Conservation (phyloP, 1,284 basidiomycete species). For the Trichosporon sp. region DNA sequence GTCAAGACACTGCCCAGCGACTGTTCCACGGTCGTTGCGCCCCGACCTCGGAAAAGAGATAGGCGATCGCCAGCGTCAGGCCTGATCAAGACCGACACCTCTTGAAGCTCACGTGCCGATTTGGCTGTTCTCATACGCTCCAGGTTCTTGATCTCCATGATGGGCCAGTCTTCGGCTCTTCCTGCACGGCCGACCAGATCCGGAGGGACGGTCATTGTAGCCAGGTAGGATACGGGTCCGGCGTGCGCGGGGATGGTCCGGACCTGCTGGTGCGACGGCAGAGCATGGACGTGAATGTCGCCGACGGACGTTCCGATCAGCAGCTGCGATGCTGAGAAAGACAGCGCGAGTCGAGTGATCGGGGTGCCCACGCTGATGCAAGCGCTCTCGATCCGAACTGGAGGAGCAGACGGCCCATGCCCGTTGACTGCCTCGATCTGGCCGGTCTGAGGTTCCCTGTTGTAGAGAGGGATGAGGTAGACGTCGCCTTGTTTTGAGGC, state of each 20-base stretch:
- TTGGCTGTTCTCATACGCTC: conserved; percentile 42
- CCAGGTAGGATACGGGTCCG: conserved; percentile 67
- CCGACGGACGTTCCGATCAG: conserved; percentile 68
- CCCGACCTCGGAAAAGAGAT: neutral
- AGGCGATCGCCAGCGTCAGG: neutral
- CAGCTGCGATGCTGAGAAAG: conserved; percentile 65
- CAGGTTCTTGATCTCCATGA: conserved; percentile 43
- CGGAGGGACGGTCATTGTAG: conserved; percentile 70
- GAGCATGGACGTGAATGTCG: conserved; percentile 74
- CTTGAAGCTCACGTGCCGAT: conserved; percentile 31
- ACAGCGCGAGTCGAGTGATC: conserved; percentile 67
- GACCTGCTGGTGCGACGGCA: conserved; percentile 81
- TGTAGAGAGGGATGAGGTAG: conserved; percentile 74
- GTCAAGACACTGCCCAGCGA: conserved; percentile 4
- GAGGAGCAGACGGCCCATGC: conserved; percentile 58
- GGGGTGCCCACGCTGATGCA: conserved; percentile 35
- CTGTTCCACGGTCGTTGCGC: neutral
- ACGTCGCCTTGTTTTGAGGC: conserved; percentile 65
- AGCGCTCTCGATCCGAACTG: conserved; percentile 54
- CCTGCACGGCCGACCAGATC: conserved; percentile 61
- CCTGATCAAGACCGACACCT: conserved; percentile 28
- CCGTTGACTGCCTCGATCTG: conserved; percentile 66
- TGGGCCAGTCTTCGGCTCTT: conserved; percentile 26
- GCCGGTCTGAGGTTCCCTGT: conserved; percentile 53
- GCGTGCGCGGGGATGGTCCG: conserved; percentile 66